Percentiles rank a stretch among this genome's conserved stretches.
These are phyloP conservation scores for Hypoxylon sp. DNA, from an alignment of 2,329 filamentous ascomycete species.

Conservation along the genomic window DNA sequence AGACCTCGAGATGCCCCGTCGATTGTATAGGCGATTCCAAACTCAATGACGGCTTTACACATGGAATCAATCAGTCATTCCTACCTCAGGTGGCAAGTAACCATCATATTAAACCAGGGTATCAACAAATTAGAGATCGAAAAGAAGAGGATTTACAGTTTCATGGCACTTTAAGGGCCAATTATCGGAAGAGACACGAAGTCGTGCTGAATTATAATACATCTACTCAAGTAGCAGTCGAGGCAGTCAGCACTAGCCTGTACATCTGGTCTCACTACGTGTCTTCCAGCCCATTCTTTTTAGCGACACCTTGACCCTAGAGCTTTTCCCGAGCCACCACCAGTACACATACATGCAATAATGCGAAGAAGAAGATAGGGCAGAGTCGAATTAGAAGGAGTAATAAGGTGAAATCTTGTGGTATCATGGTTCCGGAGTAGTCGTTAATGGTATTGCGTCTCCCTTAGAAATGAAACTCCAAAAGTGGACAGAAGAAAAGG, in stretches of 20 bases:
- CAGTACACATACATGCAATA: slow-evolving; percentile 22
- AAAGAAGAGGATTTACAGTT: not conserved
- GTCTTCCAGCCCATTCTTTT: slow-evolving; percentile 15
- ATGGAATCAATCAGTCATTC: not conserved
- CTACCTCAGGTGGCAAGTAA: not conserved
- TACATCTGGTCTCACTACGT: slow-evolving; percentile 15
- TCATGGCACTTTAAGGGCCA: not conserved
- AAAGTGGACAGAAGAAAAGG: slow-evolving; percentile 27
- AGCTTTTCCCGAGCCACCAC: slow-evolving; percentile 26
- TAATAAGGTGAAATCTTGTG: slow-evolving; percentile 40
- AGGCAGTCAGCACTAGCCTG: slow-evolving; percentile 20
- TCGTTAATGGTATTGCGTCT: slow-evolving; percentile 43
- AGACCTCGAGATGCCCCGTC: not conserved
- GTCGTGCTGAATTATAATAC: slow-evolving; percentile 38
- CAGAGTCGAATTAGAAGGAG: slow-evolving; percentile 31
- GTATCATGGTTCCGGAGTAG: slow-evolving; percentile 51
- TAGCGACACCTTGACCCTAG: slow-evolving; percentile 7
- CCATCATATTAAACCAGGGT: slow-evolving; percentile 1
- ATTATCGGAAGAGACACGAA: slow-evolving; percentile 21
- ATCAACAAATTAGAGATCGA: not conserved
- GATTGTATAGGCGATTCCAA: not conserved
- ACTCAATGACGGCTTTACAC: no score
- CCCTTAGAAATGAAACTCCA: slow-evolving; percentile 41
- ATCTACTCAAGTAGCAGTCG: slow-evolving; percentile 32
- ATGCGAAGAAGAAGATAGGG: slow-evolving; percentile 24